Evolutionary conservation across 768 basidiomycete species (phyloP).

Genomic region (Lepiota brunneoincarnata): DNA sequence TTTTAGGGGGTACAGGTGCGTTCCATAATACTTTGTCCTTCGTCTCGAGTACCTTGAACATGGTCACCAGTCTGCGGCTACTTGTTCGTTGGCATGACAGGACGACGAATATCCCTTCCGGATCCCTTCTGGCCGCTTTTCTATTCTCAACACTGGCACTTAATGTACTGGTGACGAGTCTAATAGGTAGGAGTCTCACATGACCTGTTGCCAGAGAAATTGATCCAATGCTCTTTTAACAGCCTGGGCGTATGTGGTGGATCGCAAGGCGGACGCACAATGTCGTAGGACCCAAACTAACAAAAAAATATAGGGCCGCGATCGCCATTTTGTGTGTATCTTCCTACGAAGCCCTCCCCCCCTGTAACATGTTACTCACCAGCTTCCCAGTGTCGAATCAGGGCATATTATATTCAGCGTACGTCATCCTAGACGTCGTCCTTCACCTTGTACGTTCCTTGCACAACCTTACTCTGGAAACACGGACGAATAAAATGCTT

Average conservation of each 20-base stretch:
- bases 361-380: neutral
- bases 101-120: constrained; percentile 26
- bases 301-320: constrained; percentile 30
- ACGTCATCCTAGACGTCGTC: constrained; percentile 10
- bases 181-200: constrained; percentile 26
- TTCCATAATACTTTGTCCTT: constrained; percentile 1
- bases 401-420: constrained; percentile 33
- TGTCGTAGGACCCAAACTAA: constrained; percentile 25
- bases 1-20: constrained; percentile 25
- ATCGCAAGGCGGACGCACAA: constrained; percentile 24
- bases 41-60: constrained; percentile 4
- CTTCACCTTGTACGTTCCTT: constrained; percentile 1
- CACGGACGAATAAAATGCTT: neutral
- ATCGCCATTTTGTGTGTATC: constrained; percentile 33
- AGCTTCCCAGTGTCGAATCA: constrained; percentile 31
- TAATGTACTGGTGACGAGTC: constrained; percentile 25
- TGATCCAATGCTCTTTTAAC: neutral
- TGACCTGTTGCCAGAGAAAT: neutral
- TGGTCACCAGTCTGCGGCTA: constrained; percentile 23
- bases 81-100: constrained; percentile 24
- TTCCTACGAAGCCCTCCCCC: neutral
- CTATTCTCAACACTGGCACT: constrained; percentile 26
- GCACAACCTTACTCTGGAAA: neutral
- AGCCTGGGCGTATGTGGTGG: constrained; percentile 38
- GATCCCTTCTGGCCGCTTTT: constrained; percentile 25